phyloP scores from a whole-genome alignment of 2,329 filamentous ascomycete genomes.

The Phialocephala subalpina region DNA sequence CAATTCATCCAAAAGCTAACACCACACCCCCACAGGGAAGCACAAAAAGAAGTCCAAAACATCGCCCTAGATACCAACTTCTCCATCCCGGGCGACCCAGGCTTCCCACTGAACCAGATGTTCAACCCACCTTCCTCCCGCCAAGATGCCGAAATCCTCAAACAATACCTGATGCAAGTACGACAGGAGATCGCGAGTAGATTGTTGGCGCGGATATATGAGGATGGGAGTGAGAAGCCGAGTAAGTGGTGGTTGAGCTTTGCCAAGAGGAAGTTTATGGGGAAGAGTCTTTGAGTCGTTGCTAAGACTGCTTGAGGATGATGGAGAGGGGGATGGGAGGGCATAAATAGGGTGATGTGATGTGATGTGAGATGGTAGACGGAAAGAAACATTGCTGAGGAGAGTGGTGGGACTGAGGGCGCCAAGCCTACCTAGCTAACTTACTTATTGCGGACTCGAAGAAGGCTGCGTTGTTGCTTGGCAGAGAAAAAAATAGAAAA shows the following conservation, averaged over 20 bases:
- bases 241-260: conserved; percentile 98
- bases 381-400: no score
- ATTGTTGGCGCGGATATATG: conserved; percentile 86
- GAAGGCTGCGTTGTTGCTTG: no score
- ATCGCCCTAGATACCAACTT: conserved; percentile 93
- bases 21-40: no score
- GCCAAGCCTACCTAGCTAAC: no score
- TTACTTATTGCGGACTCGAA: no score
- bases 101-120: conserved; percentile 92
- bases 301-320: background rate
- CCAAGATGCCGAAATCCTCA: conserved; percentile 87
- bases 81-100: conserved; percentile 90
- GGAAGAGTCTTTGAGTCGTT: conserved; percentile 74
- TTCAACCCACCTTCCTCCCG: conserved; percentile 89
- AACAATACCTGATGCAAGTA: conserved; percentile 91
- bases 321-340: background rate
- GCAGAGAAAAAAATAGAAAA: no score
- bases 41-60: conserved; percentile 83
- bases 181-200: conserved; percentile 88
- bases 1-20: no score
- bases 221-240: conserved; percentile 77
- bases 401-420: no score
- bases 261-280: conserved; percentile 99
- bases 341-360: no score
- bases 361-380: no score